Evolutionary conservation across 805 yeast genomes (phyloP).

Genomic region (Myxozyma neotropica): DNA sequence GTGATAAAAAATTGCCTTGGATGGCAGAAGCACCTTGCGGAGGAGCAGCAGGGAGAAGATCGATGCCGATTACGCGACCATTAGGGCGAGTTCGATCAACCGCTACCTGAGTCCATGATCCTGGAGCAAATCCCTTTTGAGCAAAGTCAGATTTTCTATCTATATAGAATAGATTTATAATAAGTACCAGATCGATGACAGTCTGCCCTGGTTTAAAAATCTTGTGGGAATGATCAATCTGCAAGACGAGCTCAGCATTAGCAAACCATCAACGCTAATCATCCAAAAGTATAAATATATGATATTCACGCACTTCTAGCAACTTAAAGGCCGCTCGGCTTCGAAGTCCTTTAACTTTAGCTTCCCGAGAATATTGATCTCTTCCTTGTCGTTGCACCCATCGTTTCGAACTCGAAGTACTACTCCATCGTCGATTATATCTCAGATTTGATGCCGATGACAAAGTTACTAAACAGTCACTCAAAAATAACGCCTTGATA

Average conservation of each 20-base stretch:
- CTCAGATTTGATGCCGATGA: not conserved
- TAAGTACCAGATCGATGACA: slow-evolving; percentile 71
- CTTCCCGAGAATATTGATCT: slow-evolving; percentile 69
- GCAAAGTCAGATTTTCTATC: not conserved
- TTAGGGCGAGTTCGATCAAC: slow-evolving; percentile 52
- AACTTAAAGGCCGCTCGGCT: slow-evolving; percentile 93
- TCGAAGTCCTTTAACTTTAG: slow-evolving; percentile 61
- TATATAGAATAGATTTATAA: not conserved
- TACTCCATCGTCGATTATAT: slow-evolving; percentile 3
- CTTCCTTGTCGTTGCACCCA: slow-evolving; percentile 75
- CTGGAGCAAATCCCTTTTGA: slow-evolving; percentile 75
- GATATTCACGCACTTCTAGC: slow-evolving; percentile 44
- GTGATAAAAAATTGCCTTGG: slow-evolving; percentile 85
- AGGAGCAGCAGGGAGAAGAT: slow-evolving; percentile 75
- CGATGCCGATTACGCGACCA: slow-evolving; percentile 76
- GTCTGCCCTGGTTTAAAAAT: slow-evolving; percentile 59
- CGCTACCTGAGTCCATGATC: slow-evolving; percentile 92
- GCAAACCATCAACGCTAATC: not conserved
- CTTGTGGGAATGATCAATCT: slow-evolving; percentile 65
- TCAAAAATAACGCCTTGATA: not conserved
- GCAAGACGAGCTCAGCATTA: not conserved
- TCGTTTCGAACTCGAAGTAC: slow-evolving; percentile 49
- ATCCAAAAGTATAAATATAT: too few species aligned
- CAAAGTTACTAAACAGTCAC: not conserved
- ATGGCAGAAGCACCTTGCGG: slow-evolving; percentile 77